Conservation (phyloP, 192 early-diverging fungal species). For the Linnemannia hyalina region DNA sequence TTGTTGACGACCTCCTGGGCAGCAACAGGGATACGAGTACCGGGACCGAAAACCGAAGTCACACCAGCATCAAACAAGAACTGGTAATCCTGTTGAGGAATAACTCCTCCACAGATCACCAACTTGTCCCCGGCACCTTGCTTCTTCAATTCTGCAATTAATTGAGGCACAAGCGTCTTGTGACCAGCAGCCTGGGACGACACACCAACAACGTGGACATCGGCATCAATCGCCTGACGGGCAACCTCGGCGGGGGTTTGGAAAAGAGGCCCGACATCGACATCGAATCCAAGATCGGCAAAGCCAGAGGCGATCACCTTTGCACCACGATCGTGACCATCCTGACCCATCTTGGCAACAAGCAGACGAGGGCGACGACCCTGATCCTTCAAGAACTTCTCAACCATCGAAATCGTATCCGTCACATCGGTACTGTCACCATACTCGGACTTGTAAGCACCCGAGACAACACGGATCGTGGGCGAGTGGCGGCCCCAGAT, state of each 20-base stretch:
- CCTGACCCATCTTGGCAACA: conserved; percentile 95
- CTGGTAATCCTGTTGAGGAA: conserved; percentile 90
- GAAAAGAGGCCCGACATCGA: conserved; percentile 91
- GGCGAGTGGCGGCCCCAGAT: conserved; percentile 89
- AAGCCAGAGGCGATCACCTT: conserved; percentile 94
- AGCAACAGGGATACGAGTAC: conserved; percentile 87
- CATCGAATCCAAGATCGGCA: conserved; percentile 92
- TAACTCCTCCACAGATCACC: conserved; percentile 88
- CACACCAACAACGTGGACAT: conserved; percentile 90
- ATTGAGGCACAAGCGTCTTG: conserved; percentile 86
- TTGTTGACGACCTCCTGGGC: conserved; percentile 85
- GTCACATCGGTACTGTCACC: conserved; percentile 73
- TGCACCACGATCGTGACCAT: conserved; percentile 94
- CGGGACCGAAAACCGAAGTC: conserved; percentile 88
- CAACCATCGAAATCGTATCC: conserved; percentile 72
- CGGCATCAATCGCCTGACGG: conserved; percentile 89
- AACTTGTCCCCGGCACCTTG: conserved; percentile 80
- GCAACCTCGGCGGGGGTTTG: conserved; percentile 92
- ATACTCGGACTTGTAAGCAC: conserved; percentile 89
- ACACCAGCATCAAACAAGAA: conserved; percentile 86
- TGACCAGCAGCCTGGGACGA: conserved; percentile 92
- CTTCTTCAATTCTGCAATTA: conserved; percentile 82
- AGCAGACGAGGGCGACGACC: conserved; percentile 91
- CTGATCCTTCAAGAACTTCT: conserved; percentile 75
- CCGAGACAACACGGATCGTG: conserved; percentile 82